Evolutionary conservation across 108 stramenopile genomes (phyloP), one percentile per base, ranked within the genome.

Genomic region (Chaetoceros tenuissimus): DNA sequence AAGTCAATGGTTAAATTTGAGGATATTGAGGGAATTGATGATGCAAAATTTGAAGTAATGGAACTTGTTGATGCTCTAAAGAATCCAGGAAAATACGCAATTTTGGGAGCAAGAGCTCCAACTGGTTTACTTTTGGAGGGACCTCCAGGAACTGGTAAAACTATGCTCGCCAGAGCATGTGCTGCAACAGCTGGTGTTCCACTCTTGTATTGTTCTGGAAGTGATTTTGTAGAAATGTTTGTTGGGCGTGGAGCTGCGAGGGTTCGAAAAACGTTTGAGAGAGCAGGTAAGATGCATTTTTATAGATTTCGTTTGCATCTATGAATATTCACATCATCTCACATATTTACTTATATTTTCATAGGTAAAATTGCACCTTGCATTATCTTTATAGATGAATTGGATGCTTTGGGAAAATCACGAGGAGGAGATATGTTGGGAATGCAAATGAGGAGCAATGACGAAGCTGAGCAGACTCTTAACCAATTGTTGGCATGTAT

Each of bases 181-280:
- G 92, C 92, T 27, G 87, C 85, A 17, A 71, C 82, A 1, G 92
- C 92, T 10, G 85, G 85, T 20, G 87, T 93, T 51, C 92, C 92
- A 22, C 59, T 93, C 21, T 58, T 89, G 43, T 89, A 84, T 54
- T 87, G 91, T 68, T 85, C 73, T 47, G 95, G 89, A 18, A 76
- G 72, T 21, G 82, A 88, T 57, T 90, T 96, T 57, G 78, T 84
- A 13, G 81, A 87, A 66, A 81, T 88, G 79, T 94, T 75, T 60
- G 96, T 97, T 2, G 97, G 97, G 16, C 71, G 89, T 7, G 96
- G 96, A 17, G 96, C 96, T 8, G 91, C 90, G 0, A 67, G 95
- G 21, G 92, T 99, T 20, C 75, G 96, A 3, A 80, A 87, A 26
- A 75, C 95, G 13, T 99, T 99, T 68, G 71, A 67, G 44, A 53